These are phyloP conservation scores for Alternaria burnsii DNA, from an alignment of 2,329 filamentous ascomycete genomes.

Conservation along the genomic window DNA sequence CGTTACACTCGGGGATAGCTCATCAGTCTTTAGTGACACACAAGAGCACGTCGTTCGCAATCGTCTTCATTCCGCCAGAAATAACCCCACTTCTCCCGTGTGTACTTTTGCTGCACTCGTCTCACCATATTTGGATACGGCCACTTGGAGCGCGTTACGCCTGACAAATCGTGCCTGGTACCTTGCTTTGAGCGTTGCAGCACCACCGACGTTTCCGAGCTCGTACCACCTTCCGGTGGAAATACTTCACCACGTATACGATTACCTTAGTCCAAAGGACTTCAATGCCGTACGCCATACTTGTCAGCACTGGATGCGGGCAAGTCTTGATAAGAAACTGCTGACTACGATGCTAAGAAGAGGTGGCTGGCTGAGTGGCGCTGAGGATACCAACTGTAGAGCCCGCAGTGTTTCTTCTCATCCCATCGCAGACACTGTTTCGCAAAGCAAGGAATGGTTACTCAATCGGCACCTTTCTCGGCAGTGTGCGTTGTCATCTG, in stretches of 20 bases:
- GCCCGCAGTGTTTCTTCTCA: background rate
- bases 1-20: slow-evolving; percentile 9
- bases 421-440: background rate
- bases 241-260: slow-evolving; percentile 59
- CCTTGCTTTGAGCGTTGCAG: slow-evolving; percentile 32
- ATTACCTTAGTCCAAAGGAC: slow-evolving; percentile 56
- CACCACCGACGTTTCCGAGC: slow-evolving; percentile 36
- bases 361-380: slow-evolving; percentile 58
- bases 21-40: background rate
- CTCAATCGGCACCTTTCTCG: slow-evolving; percentile 60
- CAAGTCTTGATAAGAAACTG: slow-evolving; percentile 62
- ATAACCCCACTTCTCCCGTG: background rate
- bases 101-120: slow-evolving; percentile 10
- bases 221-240: slow-evolving; percentile 55
- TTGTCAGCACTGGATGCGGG: slow-evolving; percentile 68
- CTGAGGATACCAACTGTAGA: slow-evolving; percentile 4
- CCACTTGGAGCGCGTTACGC: slow-evolving; percentile 35
- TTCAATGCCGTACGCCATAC: slow-evolving; percentile 69
- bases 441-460: slow-evolving; percentile 44
- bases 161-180: slow-evolving; percentile 50
- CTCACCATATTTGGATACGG: slow-evolving; percentile 24
- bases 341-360: slow-evolving; percentile 63
- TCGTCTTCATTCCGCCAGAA: background rate
- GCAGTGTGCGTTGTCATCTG: slow-evolving; percentile 57
- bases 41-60: background rate